Conservation (phyloP, 2,329 filamentous ascomycete species). For the Fusarium sp. region DNA sequence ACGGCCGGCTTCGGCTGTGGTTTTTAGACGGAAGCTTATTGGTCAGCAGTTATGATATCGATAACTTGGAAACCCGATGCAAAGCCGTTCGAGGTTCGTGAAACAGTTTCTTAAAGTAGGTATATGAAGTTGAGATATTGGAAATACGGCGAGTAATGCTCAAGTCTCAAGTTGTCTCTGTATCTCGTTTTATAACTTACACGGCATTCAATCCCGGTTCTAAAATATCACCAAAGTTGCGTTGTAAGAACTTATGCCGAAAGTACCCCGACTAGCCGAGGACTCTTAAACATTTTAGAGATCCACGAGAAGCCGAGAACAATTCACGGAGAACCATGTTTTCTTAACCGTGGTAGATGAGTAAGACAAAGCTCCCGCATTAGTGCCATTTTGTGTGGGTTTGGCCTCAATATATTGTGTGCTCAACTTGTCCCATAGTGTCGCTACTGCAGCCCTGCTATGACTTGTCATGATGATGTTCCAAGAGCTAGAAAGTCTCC, state of each 20-base stretch:
- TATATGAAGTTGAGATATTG: not conserved
- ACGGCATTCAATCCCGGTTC: not conserved
- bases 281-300: not conserved
- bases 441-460: not conserved
- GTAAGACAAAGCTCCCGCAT: slow-evolving; percentile 1
- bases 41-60: slow-evolving; percentile 11
- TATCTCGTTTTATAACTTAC: not conserved
- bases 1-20: slow-evolving; percentile 41
- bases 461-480: slow-evolving; percentile 13
- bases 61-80: slow-evolving; percentile 27
- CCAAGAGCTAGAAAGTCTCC: not conserved
- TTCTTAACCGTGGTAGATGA: not conserved
- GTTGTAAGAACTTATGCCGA: slow-evolving; percentile 42
- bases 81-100: slow-evolving; percentile 22
- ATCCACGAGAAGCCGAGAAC: slow-evolving; percentile 34
- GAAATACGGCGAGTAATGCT: not conserved
- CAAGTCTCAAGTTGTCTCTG: not conserved
- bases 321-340: not conserved
- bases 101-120: not conserved
- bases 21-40: slow-evolving; percentile 36
- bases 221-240: not conserved
- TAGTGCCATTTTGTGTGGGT: not conserved
- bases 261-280: slow-evolving; percentile 40
- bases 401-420: not conserved
- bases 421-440: not conserved